Base-by-base conservation (phyloP, 139 green algal species). In the Pleodorina starrii region DNA sequence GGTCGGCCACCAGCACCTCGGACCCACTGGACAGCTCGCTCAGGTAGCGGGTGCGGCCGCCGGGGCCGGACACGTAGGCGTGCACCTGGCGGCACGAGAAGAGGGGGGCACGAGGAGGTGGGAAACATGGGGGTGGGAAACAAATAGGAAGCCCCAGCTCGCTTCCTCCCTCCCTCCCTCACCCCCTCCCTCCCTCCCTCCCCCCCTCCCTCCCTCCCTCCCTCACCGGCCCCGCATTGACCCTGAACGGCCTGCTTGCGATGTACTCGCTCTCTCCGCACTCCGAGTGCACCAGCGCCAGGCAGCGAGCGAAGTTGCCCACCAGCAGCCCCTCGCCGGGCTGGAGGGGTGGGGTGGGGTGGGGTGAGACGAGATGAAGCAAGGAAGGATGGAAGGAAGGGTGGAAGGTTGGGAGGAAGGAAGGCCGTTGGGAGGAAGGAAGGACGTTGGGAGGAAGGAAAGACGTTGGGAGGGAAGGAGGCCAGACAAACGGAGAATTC, bases 251-350 rank as follows among this genome's bases (percentile, higher is more conserved):
- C 1, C 97, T 89, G 35, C 68, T 92, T 77, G 94, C 94, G 76
- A 99, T 98, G 93, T 99, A 99, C 23, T 43, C 63, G 23, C 77
- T 54, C 63, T 92, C 89, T 78, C 97, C 96, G 25, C 92, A 96
- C 93, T 98, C 97, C 16, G 91, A 95, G 87, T 99, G 97, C 54
- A 99, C 96, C 48, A 99, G 93, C 83, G 98, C 97, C 27, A 99
- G 92, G 12, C 86, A 93, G 4, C 96, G 89, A 0, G 96, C 94
- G 90, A 99, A 99, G 75, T 59, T 94, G 73, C 97, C 97, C 32
- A 98, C 95, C 73, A 99, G 93, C 92, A 99, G 74, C 35, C 97
- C 97, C 81, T 99, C 96, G 0, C 97, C 97, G 0, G 95, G 96
- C 6, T 42, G 69, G 5, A 36, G 40, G 36, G 4, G 9, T 19